These are phyloP conservation scores for Kluyveromyces sp. DNA, from an alignment of 1,139 yeast genomes.

Conservation along the genomic window DNA sequence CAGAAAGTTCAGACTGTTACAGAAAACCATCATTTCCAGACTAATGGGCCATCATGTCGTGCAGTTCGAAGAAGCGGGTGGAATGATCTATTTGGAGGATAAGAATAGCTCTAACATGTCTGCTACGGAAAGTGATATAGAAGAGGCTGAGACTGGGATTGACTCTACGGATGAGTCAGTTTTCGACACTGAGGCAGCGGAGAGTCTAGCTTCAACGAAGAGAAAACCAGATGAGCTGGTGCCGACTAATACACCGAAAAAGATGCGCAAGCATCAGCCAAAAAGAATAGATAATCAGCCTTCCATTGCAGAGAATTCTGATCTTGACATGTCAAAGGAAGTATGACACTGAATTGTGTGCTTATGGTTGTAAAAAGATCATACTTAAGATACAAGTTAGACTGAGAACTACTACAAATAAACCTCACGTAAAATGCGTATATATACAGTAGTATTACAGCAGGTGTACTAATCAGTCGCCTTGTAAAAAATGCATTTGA, in stretches of 20 bases:
- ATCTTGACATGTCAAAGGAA: not conserved
- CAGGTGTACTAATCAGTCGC: not conserved
- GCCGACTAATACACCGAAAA: not conserved
- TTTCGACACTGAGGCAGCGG: not conserved
- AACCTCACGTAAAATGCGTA: not conserved
- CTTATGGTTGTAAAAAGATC: not conserved
- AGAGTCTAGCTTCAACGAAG: not conserved
- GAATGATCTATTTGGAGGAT: conserved; percentile 24
- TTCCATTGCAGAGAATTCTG: not conserved
- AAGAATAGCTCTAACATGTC: conserved; percentile 11
- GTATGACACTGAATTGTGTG: not conserved
- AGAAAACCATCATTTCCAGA: conserved; percentile 17
- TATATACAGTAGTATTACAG: not conserved
- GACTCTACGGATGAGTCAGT: not conserved
- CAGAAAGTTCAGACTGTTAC: conserved; percentile 17
- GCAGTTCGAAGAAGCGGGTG: conserved; percentile 15
- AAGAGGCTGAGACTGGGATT: not conserved
- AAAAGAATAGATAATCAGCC: not conserved
- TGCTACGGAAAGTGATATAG: conserved; percentile 10
- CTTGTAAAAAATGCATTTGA: not conserved
- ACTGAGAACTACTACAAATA: not conserved
- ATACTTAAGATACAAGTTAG: not conserved
- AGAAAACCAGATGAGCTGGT: not conserved
- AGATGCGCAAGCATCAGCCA: not conserved
- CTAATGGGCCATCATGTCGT: conserved; percentile 22